Conservation (phyloP, 2,329 filamentous ascomycete species). For the Aspergillus tubingensis region DNA sequence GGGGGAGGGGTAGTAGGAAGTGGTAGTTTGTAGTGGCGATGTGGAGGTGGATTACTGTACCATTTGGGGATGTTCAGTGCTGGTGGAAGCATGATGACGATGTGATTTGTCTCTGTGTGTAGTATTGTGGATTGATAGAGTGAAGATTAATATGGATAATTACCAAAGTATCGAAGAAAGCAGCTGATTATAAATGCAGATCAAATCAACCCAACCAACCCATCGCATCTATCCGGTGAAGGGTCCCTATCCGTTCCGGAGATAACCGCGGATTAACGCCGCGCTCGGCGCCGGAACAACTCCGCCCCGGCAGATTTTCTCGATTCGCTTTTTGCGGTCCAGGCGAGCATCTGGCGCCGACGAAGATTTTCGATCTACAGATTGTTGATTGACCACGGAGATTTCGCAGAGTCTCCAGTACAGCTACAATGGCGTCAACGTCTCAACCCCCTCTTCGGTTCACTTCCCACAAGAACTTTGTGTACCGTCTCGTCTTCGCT, state of each 20-base stretch:
- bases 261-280: conserved; percentile 34
- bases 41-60: conserved; percentile 25
- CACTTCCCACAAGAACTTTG: conserved; percentile 79
- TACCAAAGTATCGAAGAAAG: not conserved
- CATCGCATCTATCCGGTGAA: conserved; percentile 10
- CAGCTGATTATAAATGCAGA: not conserved
- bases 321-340: conserved; percentile 23
- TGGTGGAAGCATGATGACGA: conserved; percentile 36
- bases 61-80: conserved; percentile 51
- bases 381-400: conserved; percentile 8
- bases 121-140: not conserved
- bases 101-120: not conserved
- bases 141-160: not conserved
- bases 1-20: conserved; percentile 20
- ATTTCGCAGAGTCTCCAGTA: conserved; percentile 16
- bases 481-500: conserved; percentile 81
- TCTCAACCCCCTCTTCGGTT: conserved; percentile 65
- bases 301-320: conserved; percentile 34
- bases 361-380: not conserved
- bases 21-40: not conserved
- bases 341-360: conserved; percentile 3
- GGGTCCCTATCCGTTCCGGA: conserved; percentile 16
- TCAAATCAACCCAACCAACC: not conserved
- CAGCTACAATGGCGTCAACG: conserved; percentile 39
- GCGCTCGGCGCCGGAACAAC: conserved; percentile 31